A percentile compares a stretch with the other conserved stretches of the same genome.
phyloP scores from a whole-genome alignment of 2,329 filamentous ascomycete genomes.

The Lomentospora prolificans region DNA sequence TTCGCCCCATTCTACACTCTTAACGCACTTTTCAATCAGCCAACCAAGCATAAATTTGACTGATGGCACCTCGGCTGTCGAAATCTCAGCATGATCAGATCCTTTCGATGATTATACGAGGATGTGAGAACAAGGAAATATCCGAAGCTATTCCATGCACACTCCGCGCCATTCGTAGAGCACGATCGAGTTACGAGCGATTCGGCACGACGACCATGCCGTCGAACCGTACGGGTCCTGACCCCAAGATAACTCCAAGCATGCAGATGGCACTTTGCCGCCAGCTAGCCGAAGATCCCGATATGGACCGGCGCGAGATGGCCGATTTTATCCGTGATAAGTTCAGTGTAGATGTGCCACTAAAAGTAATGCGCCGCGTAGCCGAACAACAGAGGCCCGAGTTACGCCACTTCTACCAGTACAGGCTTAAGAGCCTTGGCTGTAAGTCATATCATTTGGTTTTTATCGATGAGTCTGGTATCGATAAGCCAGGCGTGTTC shows the following conservation, averaged over 20 bases:
- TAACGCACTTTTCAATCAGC: no score
- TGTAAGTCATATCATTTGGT: slow-evolving; percentile 18
- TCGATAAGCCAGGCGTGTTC: slow-evolving; percentile 21
- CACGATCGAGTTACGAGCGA: background rate
- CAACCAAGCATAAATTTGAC: no score
- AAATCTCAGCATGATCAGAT: background rate
- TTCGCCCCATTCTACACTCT: no score
- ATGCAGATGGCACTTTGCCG: background rate
- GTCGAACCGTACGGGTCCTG: background rate
- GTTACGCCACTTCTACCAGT: background rate
- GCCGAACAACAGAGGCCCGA: background rate
- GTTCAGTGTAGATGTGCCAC: background rate
- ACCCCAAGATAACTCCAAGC: slow-evolving; percentile 2
- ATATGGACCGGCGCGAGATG: slow-evolving; percentile 3
- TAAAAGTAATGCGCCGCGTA: background rate
- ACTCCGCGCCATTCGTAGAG: background rate
- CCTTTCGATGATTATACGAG: background rate
- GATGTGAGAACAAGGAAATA: background rate
- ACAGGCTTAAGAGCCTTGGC: background rate
- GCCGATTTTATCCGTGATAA: background rate
- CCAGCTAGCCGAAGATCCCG: background rate
- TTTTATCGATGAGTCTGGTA: slow-evolving; percentile 25
- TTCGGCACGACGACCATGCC: background rate
- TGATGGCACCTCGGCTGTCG: background rate
- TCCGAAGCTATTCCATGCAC: background rate